Conservation (phyloP, 768 basidiomycete species). For the Amanita brunnescens region DNA sequence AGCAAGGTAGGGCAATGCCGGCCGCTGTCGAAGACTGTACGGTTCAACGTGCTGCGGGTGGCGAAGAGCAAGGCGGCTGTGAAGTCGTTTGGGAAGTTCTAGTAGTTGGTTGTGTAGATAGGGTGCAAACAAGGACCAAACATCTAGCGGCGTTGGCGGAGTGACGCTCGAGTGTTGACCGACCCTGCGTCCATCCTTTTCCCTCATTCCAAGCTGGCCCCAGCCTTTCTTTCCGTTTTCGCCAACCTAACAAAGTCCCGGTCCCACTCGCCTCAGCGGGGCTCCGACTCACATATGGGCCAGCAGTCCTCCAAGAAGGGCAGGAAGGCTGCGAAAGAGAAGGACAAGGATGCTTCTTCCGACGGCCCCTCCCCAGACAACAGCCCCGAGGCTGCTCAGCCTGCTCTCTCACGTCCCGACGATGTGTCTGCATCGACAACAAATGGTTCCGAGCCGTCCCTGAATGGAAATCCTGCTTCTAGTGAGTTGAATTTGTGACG, state of each 20-base stretch:
- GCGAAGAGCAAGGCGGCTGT: slow-evolving; percentile 84
- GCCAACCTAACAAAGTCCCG: slow-evolving; percentile 64
- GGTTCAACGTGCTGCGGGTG: slow-evolving; percentile 98
- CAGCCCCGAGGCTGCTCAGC: slow-evolving; percentile 28
- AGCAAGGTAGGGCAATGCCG: slow-evolving; percentile 81
- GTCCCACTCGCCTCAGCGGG: slow-evolving; percentile 60
- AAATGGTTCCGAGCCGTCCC: slow-evolving; percentile 29
- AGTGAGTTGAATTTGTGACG: slow-evolving; percentile 18
- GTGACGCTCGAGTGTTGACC: no score
- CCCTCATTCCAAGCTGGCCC: slow-evolving; percentile 57
- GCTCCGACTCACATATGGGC: slow-evolving; percentile 57
- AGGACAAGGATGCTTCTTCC: slow-evolving; percentile 37
- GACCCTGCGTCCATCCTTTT: slow-evolving; percentile 11
- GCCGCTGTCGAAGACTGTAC: slow-evolving; percentile 96
- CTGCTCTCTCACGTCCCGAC: slow-evolving; percentile 36
- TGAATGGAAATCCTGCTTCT: slow-evolving; percentile 37
- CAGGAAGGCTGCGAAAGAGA: slow-evolving; percentile 64
- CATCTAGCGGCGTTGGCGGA: slow-evolving; percentile 16
- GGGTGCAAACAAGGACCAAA: slow-evolving; percentile 27
- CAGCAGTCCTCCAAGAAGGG: slow-evolving; percentile 80
- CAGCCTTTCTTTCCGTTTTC: slow-evolving; percentile 70
- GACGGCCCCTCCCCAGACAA: slow-evolving; percentile 33
- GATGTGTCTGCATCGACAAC: slow-evolving; percentile 25
- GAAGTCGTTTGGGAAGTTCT: slow-evolving; percentile 96
- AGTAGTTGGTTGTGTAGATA: slow-evolving; percentile 16